phyloP scores from a whole-genome alignment of 1,284 basidiomycete genomes.

The Ceratobasidium sp. region DNA sequence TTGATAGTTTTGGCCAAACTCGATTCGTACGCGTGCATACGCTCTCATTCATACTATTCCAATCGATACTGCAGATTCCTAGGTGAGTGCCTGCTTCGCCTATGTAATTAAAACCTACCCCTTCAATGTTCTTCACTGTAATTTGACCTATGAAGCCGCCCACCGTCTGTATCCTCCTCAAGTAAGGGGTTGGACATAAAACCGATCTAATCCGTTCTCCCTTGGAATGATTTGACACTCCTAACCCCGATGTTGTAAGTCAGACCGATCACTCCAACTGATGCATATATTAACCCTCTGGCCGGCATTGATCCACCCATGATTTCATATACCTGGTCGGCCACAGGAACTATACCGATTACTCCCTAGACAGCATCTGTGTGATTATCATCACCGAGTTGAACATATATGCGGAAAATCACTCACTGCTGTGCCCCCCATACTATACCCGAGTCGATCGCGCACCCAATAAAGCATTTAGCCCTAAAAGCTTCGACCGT shows the following conservation, averaged over 20 bases:
- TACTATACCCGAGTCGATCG: conserved; percentile 4
- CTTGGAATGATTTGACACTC: conserved; percentile 2
- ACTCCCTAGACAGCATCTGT: conserved; percentile 21
- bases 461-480: conserved; percentile 33
- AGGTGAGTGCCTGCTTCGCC: neutral
- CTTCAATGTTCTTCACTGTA: conserved; percentile 10
- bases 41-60: conserved; percentile 26
- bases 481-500: neutral
- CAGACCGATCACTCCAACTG: neutral
- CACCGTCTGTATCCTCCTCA: neutral
- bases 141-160: conserved; percentile 10
- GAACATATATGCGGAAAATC: neutral
- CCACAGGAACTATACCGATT: neutral
- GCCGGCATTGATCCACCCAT: conserved; percentile 2
- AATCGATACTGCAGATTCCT: neutral
- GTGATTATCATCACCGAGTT: neutral
- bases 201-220: conserved; percentile 28
- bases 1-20: neutral
- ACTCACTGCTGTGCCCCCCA: conserved; percentile 13
- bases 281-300: conserved; percentile 13
- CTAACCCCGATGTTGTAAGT: neutral
- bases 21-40: neutral
- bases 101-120: conserved; percentile 3
- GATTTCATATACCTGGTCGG: conserved; percentile 13
- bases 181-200: conserved; percentile 3